phyloP scores from a whole-genome alignment of 2,329 filamentous ascomycete species.

The Alternaria sp. region DNA sequence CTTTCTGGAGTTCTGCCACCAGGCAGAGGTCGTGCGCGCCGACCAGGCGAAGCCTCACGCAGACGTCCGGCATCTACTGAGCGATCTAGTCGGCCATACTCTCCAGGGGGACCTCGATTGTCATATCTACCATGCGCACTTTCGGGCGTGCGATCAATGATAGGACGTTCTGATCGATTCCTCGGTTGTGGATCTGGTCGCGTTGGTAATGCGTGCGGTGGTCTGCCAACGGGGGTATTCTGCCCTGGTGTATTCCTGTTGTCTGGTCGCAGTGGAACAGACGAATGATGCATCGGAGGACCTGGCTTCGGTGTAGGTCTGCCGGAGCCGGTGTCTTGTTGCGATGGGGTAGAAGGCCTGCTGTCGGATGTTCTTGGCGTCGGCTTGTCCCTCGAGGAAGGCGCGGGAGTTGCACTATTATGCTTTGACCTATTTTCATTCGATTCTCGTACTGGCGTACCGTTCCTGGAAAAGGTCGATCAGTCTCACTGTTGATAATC shows the following conservation, averaged over 20 bases:
- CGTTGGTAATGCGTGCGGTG: conserved; percentile 60
- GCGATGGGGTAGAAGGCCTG: conserved; percentile 22
- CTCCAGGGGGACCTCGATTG: conserved; percentile 43
- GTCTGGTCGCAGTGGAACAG: conserved; percentile 44
- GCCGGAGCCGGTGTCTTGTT: conserved; percentile 22
- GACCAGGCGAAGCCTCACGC: conserved; percentile 53
- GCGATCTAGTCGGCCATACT: conserved; percentile 57
- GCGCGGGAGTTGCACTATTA: conserved; percentile 18
- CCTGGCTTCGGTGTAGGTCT: conserved; percentile 19
- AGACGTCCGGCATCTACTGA: conserved; percentile 48
- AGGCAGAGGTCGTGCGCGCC: conserved; percentile 40
- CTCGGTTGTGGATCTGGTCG: conserved; percentile 67
- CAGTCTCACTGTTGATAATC: conserved; percentile 11
- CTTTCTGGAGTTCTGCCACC: conserved; percentile 50
- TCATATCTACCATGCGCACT: conserved; percentile 43
- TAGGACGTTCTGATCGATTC: conserved; percentile 39
- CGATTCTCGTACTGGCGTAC: conserved; percentile 26
- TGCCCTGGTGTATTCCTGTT: conserved; percentile 40
- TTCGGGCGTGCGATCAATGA: conserved; percentile 40
- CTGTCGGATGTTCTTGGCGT: conserved; percentile 19
- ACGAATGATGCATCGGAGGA: conserved; percentile 26
- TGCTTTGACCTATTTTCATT: conserved; percentile 26
- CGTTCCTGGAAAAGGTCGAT: conserved; percentile 38
- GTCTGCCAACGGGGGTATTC: conserved; percentile 32
- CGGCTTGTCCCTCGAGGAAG: conserved; percentile 29